Base-by-base conservation (phyloP, 2,329 filamentous ascomycete species). In the Beauveria medogensis region DNA sequence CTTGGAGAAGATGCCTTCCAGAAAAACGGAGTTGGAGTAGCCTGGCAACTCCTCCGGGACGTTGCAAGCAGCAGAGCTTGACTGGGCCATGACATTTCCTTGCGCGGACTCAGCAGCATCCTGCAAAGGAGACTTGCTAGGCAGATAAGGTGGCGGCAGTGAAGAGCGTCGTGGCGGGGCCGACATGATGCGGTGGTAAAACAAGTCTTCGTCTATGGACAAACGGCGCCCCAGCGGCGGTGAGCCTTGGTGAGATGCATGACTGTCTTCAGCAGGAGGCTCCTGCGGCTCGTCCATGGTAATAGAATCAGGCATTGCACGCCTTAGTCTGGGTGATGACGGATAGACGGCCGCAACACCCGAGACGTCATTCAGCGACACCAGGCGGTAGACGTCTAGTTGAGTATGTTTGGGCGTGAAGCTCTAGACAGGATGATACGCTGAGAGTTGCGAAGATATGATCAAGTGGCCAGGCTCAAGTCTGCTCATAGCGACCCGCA, bases 1-100 rank as follows among this genome's bases (percentile, higher is more conserved):
- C 69, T 81, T 80, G 65, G 78, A 74, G 67, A 87, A 86, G 6
- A 86, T 75, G 28, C 78, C 81, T 68, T 85, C 80, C 54, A 83
- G 71, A 59, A 77, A 74, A 59, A 87, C 78, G 67, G 77, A 79
- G 66, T 78, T 83, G 53, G 81, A 80, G 69, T 87, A 87, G 26
- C 70, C 66, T n/a, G 84, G 84, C 41, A 85, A 72, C 34, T 70
- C 67, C 64, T 84, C 81, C 43, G 73, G 69, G 58, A 74, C 72
- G 64, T 77, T 71, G 55, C 61, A 52, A 20, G 53, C 20, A 43
- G 56, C 50, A 60, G 56, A 40, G 26, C 46, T 26, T 24, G 55
- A 41, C 44, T 51, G 34, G 37, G 24, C 47, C 14, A 43, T 22
- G 18, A 52, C 40, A 7, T 37, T 48, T 2, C 30, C 20, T 12